Evolutionary conservation across 225 moss, liverwort and hornwort species (phyloP), one percentile per base, ranked within the genome.

Genomic region (Marchantia polymorpha): DNA sequence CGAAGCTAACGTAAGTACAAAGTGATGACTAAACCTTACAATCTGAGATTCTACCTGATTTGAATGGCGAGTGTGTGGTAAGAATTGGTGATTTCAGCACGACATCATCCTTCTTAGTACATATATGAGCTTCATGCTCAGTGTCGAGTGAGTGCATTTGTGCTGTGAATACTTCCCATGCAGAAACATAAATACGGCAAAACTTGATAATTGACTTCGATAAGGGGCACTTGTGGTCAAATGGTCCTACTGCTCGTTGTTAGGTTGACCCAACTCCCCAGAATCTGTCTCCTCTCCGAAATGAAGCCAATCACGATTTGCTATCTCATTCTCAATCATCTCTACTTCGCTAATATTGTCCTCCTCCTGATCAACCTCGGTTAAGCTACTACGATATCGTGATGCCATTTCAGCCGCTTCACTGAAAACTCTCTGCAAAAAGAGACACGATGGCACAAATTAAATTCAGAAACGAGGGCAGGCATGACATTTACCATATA

Each of bases 231-330:
- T 39, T 39, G 14, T 9, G 27, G 27, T 19, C 15, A 73, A 25
- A 39, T 39, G 39, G 39, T 55, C 7, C 73, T 73, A 54, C 53
- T 53, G 52, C 26, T 75, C 75, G 56, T 14, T 17, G 58, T 46
- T 60, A 46, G 10, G 30, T 46, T 31, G 58, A 29, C 59, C 58
- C 4, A 31, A n/a, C 7, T 74, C 74, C 55, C 29, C 55, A 7
- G 30, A 29, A 66, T 69, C 84, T 47, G 64, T 48, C 52, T 74
- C 83, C 52, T 88, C 84, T 30, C 80, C 82, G 87, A 84, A 87
- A 87, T 89, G 83, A 23, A 94, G 61, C 92, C 91, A 94, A 69
- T 87, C 90, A 65, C 70, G 81, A 82, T 90, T 92, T 72, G 92
- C 85, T 69, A 87, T 69, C 13, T 84, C 80, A 66, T 80, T 80